Evolutionary conservation across 495 filamentous ascomycete genomes (phyloP).

Genomic region (Aspergillus funiculosus): DNA sequence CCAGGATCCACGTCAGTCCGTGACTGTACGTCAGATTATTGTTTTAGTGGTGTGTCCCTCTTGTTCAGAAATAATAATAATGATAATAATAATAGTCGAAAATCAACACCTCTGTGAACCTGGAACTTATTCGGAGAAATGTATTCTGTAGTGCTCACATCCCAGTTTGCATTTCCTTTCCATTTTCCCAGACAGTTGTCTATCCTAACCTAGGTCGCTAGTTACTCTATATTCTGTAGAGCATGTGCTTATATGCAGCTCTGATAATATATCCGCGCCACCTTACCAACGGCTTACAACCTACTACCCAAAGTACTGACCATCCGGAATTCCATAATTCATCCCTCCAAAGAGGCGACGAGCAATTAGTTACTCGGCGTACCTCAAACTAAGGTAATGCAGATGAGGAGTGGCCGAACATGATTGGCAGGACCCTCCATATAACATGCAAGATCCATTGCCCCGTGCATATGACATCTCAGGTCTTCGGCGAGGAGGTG

Average conservation of each 20-base stretch:
- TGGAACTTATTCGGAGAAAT: too few relatives aligned
- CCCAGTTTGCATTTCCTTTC: too few relatives aligned
- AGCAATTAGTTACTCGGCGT: background rate
- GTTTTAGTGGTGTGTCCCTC: background rate
- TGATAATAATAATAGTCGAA: background rate
- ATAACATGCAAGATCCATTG: conserved; percentile 22
- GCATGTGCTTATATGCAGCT: too few relatives aligned
- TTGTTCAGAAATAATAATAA: background rate
- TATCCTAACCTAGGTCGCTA: too few relatives aligned
- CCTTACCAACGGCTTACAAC: too few relatives aligned
- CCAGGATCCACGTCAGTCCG: conserved; percentile 16
- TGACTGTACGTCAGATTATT: conserved; percentile 14
- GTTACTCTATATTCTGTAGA: too few relatives aligned
- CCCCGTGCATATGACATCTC: conserved; percentile 28
- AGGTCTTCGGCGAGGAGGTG: conserved; percentile 13
- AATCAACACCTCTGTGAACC: too few relatives aligned
- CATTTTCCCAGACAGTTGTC: too few relatives aligned
- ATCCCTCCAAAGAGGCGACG: conserved; percentile 6
- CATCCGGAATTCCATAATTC: too few relatives aligned
- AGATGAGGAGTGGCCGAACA: conserved; percentile 6
- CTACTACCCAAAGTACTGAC: background rate
- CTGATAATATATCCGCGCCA: too few relatives aligned
- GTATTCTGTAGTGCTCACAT: too few relatives aligned
- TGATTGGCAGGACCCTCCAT: conserved; percentile 14
- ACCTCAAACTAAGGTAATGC: background rate